A percentile compares a stretch with the other conserved stretches of the same genome.
phyloP scores from a whole-genome alignment of 2,329 filamentous ascomycete species.

The Sordariomycetes sp. region DNA sequence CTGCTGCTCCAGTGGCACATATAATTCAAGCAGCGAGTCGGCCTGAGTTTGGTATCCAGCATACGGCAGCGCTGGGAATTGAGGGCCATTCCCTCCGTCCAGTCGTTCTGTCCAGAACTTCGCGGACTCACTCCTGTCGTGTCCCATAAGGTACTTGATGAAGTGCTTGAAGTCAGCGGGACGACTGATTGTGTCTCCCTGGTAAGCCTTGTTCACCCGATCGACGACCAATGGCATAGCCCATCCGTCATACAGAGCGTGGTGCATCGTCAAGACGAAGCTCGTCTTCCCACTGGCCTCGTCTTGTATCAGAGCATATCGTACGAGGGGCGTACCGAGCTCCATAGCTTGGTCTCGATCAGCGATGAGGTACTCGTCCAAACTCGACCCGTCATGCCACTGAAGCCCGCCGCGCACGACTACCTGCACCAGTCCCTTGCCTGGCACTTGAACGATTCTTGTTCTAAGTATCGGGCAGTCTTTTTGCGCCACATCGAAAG shows the following conservation, averaged over 20 bases:
- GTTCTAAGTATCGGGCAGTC: slow-evolving; percentile 35
- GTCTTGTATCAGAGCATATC: slow-evolving; percentile 31
- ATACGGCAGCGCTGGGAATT: slow-evolving; percentile 39
- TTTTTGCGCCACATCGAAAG: slow-evolving; percentile 28
- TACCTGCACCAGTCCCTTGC: slow-evolving; percentile 35
- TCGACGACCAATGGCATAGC: slow-evolving; percentile 40
- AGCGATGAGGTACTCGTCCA: slow-evolving; percentile 28
- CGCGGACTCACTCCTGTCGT: slow-evolving; percentile 29
- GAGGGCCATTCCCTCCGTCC: slow-evolving; percentile 30
- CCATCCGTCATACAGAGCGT: slow-evolving; percentile 49
- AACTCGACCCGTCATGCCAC: slow-evolving; percentile 20
- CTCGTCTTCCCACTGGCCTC: slow-evolving; percentile 19
- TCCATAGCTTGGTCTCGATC: slow-evolving; percentile 31
- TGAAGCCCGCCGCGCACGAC: slow-evolving; percentile 30
- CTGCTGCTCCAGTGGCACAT: slow-evolving; percentile 28
- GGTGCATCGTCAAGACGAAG: slow-evolving; percentile 47
- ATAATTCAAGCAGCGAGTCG: slow-evolving; percentile 43
- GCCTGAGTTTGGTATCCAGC: slow-evolving; percentile 38
- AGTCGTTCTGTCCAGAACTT: slow-evolving; percentile 37
- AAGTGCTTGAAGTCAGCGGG: slow-evolving; percentile 38
- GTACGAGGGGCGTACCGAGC: slow-evolving; percentile 34
- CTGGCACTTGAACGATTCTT: slow-evolving; percentile 35
- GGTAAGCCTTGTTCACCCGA: slow-evolving; percentile 34
- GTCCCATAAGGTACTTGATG: slow-evolving; percentile 33
- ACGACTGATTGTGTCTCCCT: slow-evolving; percentile 17